phyloP scores from a whole-genome alignment of 371 early-diverging fungal species.

The Funneliformis caledonium region DNA sequence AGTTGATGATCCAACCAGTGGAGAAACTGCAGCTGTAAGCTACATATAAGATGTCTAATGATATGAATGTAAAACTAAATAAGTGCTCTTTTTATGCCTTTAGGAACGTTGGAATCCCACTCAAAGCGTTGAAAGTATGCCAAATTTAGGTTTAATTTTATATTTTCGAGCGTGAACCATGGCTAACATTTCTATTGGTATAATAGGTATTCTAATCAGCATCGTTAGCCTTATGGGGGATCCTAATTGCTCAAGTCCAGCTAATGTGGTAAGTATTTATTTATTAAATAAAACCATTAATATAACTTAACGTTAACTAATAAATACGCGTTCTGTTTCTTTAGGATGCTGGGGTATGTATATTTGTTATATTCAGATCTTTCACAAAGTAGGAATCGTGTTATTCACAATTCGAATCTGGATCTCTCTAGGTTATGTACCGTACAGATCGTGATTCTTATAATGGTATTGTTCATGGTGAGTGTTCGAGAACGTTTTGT shows the following conservation, averaged over 20 bases:
- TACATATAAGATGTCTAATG: not conserved
- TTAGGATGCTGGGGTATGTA: conserved; percentile 62
- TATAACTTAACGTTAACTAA: conserved; percentile 51
- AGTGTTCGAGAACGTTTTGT: conserved; percentile 23
- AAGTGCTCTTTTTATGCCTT: not conserved
- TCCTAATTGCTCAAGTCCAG: conserved; percentile 96
- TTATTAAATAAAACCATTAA: conserved; percentile 35
- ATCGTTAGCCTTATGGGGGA: conserved; percentile 92
- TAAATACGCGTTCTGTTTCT: conserved; percentile 33
- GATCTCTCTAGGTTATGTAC: conserved; percentile 66
- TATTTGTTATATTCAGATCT: not conserved
- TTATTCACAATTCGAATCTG: conserved; percentile 18
- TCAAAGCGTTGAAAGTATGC: conserved; percentile 58
- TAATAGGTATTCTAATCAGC: conserved; percentile 75
- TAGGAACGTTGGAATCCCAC: conserved; percentile 94
- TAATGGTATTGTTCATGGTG: conserved; percentile 70
- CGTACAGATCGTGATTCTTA: conserved; percentile 74
- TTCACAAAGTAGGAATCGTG: not conserved
- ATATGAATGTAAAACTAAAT: not conserved
- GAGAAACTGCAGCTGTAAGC: conserved; percentile 77
- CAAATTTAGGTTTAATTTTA: conserved; percentile 52
- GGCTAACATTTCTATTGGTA: not conserved
- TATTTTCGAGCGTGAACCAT: not conserved
- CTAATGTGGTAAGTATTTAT: conserved; percentile 84
- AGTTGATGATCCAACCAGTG: conserved; percentile 72